Evolutionary conservation across 306 rosid genomes (phyloP).

Genomic region (Acacia confusa): DNA sequence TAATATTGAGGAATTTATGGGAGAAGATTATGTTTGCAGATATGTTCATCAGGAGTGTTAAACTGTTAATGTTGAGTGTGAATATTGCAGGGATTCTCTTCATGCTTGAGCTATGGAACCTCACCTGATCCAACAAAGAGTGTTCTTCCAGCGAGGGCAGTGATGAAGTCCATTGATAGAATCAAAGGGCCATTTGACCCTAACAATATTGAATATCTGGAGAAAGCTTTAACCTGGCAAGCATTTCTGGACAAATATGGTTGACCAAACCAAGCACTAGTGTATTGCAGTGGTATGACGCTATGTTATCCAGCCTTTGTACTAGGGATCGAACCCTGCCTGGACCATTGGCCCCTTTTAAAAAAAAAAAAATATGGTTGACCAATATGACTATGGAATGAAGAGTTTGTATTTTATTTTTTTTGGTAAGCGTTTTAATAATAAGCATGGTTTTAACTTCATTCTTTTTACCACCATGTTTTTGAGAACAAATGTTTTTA

Average conservation of each 20-base stretch:
- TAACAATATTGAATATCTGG: conserved; percentile 61
- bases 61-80: background rate
- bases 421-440: background rate
- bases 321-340: too few species aligned
- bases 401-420: background rate
- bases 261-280: too few species aligned
- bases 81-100: conserved; percentile 76
- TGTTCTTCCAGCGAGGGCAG: conserved; percentile 74
- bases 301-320: too few species aligned
- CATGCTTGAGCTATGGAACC: conserved; percentile 70
- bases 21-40: background rate
- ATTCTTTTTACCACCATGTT: background rate
- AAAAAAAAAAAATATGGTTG: conserved; percentile 8
- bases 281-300: too few species aligned
- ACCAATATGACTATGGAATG: background rate
- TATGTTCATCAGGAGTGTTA: too few species aligned
- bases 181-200: conserved; percentile 91
- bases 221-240: conserved; percentile 67
- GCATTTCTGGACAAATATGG: conserved; percentile 45
- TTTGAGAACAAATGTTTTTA: too few species aligned
- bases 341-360: too few species aligned
- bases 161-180: conserved; percentile 64
- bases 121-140: conserved; percentile 78
- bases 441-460: background rate
- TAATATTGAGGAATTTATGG: background rate